Evolutionary conservation across 2,329 filamentous ascomycete species (phyloP), one percentile per base, ranked within the genome.

Genomic region (Neopestalotiopsis sp.): DNA sequence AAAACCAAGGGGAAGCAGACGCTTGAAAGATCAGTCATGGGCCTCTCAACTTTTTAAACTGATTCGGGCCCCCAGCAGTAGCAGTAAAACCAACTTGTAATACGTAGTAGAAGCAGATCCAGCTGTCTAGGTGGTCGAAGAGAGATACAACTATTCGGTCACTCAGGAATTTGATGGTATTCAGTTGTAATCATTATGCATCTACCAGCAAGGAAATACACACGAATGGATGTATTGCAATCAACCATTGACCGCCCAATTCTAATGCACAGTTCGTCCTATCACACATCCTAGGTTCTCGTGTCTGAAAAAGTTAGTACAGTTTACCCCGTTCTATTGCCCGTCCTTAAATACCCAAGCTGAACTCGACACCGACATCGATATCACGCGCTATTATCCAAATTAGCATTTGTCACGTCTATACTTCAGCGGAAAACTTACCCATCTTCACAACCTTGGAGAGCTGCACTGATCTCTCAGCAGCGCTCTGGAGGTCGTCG

Each of bases 371-470:
- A 77, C 95, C 95, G 74, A 98, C 95, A 79, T 98, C 96, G 79
- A 98, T 98, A 77, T 98, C 95, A 78, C 95, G 93, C 77, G 96
- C 93, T 93, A 76, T 66, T 10, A 65, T 24, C 67, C 71, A 72
- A 64, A 71, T 77, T 77, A 78, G 76, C 32, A 42, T 65, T 28
- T 40, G 66, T 65, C 61, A 28, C 4, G 62, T 42, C 7, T 10
- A 24, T n/a, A 42, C 24, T 28, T 38, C 32, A 14, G 49, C 20
- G 12, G 6, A 40, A 64, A 62, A 88, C 91, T 86, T 85, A 93
- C 91, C 94, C 91, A 97, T 93, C 91, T 98, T 98, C 78, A 99
- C 96, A 75, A 99, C 93, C 90, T 98, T 98, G 78, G 94, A 98
- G 84, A 99, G 95, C 85, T 99, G 95, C 73, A 99, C 96, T 38